Conservation (phyloP, 805 yeast genomes). For the Metschnikowia henanensis region DNA sequence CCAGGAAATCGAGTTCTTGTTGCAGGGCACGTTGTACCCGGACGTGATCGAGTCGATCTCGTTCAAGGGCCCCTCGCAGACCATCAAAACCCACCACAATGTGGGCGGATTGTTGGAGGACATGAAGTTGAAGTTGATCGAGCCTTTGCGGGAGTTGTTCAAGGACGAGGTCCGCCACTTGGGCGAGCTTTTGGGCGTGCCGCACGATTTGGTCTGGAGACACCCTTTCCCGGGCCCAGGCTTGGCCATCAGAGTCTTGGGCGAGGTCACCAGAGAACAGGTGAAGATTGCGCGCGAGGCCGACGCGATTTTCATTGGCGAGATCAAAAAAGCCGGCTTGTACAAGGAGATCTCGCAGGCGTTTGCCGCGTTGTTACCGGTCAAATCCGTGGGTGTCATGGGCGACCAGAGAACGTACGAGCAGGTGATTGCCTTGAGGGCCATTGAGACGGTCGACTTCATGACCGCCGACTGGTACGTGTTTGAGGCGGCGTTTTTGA, state of each 20-base stretch:
- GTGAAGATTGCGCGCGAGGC: constrained; percentile 98
- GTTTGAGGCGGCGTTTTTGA: constrained; percentile 89
- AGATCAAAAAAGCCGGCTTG: constrained; percentile 89
- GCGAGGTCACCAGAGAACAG: constrained; percentile 93
- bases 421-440: constrained; percentile 98
- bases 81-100: constrained; percentile 98
- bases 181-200: constrained; percentile 93
- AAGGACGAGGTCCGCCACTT: constrained; percentile 98
- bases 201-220: constrained; percentile 98
- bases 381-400: constrained; percentile 98
- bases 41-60: constrained; percentile 98
- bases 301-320: constrained; percentile 93
- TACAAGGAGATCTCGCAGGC: constrained; percentile 96
- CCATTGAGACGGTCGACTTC: constrained; percentile 96
- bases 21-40: constrained; percentile 97
- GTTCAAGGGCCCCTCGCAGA: constrained; percentile 99
- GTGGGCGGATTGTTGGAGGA: constrained; percentile 97
- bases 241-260: constrained; percentile 95
- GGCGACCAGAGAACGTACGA: constrained; percentile 99
- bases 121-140: constrained; percentile 97
- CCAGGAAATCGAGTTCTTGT: constrained; percentile 84
- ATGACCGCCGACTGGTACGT: constrained; percentile 99
- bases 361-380: constrained; percentile 95
- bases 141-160: constrained; percentile 97
- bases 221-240: constrained; percentile 99